Evolutionary conservation across 306 rosid species (phyloP), one percentile per base, ranked within the genome.

Genomic region (Prunus mongolica): DNA sequence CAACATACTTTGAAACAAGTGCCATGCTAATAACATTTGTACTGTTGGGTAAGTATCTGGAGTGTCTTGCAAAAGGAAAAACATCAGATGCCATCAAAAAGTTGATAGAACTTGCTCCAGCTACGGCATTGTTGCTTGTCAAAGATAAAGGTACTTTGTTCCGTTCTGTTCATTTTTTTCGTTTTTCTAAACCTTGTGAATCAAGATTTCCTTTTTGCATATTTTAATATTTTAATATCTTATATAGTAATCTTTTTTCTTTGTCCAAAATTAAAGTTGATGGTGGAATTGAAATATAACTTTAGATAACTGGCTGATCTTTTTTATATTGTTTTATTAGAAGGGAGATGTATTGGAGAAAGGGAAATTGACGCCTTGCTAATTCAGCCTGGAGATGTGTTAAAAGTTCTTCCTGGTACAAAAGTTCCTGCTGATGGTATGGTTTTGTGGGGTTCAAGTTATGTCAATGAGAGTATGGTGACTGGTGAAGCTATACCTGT

Each of bases 61-160:
- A 96, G 87, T 92, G 93, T 79, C 96, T 96, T 79, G 99, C 99
- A 64, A 96, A 96, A 77, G 99, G 99, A 76, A 96, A 96, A 87
- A 96, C 99, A 50, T 96, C 99, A 28, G 98, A 96, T 87, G 99
- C 99, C 86, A 96, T 96, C 87, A 96, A 91, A 84, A 96, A 96
- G 83, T 82, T 96, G 84, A 93, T 96, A 72, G 97, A 89, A 85
- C 96, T 96, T 81, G 74, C 96, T 49, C 99, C 99, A 30, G 90
- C 99, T 70, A 91, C 93, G 49, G 97, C 99, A 38, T 69, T 85
- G 69, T 78, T 92, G 83, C 86, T 96, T 78, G 78, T 91, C 79
- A 88, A 82, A 79, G 97, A 91, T 65, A 91, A 88, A 89, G 99
- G 99, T 96, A 45, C 51, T 12, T 69, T 24, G 71, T 76, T 77